Percentiles rank a stretch among this genome's conserved stretches.
phyloP scores from a whole-genome alignment of 345 rosid species.

The Aurinia saxatilis region DNA sequence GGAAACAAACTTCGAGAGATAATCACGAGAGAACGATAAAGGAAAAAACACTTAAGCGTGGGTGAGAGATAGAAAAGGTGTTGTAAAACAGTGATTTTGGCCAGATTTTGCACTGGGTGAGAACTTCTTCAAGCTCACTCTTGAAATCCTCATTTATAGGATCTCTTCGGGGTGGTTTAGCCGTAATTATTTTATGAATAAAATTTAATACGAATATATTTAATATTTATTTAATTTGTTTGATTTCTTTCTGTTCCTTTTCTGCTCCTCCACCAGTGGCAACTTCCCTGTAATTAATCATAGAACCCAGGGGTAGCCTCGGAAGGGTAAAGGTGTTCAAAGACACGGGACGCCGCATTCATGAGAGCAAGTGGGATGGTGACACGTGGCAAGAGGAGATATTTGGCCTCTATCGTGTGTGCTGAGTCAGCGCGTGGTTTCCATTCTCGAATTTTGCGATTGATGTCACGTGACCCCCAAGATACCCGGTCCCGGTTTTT shows the following conservation, averaged over 20 bases:
- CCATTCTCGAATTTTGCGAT: constrained; percentile 35
- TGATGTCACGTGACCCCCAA: constrained; percentile 75
- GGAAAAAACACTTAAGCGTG: too few relatives aligned
- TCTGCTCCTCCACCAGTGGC: constrained; percentile 23
- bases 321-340: not conserved
- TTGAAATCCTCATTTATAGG: constrained; percentile 25
- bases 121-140: constrained; percentile 15
- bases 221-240: not conserved
- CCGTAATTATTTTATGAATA: constrained; percentile 6
- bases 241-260: constrained; percentile 8
- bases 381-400: constrained; percentile 32
- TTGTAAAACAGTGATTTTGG: not conserved
- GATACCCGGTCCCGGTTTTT: constrained; percentile 55
- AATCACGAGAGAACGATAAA: too few relatives aligned
- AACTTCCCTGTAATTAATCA: not conserved
- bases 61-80: constrained; percentile 1
- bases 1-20: too few relatives aligned
- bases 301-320: not conserved
- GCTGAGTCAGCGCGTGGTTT: constrained; percentile 40
- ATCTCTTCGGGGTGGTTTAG: not conserved
- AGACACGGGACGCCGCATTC: constrained; percentile 43
- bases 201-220: not conserved
- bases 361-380: constrained; percentile 9
- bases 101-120: not conserved
- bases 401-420: constrained; percentile 4